Evolutionary conservation across 1,284 basidiomycete species (phyloP).

Genomic region (Pseudozyma thailandica): DNA sequence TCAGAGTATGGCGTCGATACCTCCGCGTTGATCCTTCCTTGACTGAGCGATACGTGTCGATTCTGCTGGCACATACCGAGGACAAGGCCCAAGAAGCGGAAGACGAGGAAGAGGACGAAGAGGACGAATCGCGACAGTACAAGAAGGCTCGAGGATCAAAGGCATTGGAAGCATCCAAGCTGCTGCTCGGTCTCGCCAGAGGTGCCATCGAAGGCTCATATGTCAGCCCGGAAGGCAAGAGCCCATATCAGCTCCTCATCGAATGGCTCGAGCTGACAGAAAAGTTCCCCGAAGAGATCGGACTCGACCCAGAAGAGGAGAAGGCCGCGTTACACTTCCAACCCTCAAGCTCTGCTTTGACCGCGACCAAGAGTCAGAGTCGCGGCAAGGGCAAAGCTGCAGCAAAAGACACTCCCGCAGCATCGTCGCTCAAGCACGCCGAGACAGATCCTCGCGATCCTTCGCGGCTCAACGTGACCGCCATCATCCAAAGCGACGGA

Average conservation of each 20-base stretch:
- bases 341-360: neutral
- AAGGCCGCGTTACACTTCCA: slow-evolving; percentile 12
- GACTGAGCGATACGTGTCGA: slow-evolving; percentile 62
- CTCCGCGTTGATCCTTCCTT: slow-evolving; percentile 72
- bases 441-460: slow-evolving; percentile 82
- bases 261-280: slow-evolving; percentile 95
- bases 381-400: slow-evolving; percentile 50
- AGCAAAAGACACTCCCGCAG: slow-evolving; percentile 63
- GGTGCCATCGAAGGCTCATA: slow-evolving; percentile 86
- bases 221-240: slow-evolving; percentile 89
- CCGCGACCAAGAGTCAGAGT: slow-evolving; percentile 71
- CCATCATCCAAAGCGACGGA: slow-evolving; percentile 85
- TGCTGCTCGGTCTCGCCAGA: slow-evolving; percentile 83
- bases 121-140: slow-evolving; percentile 10
- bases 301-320: slow-evolving; percentile 80
- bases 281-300: slow-evolving; percentile 89
- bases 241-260: slow-evolving; percentile 89
- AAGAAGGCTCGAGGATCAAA: slow-evolving; percentile 7
- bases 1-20: slow-evolving; percentile 89
- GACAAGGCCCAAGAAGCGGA: slow-evolving; percentile 45
- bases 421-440: slow-evolving; percentile 73
- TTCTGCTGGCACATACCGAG: slow-evolving; percentile 54
- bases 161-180: slow-evolving; percentile 93
- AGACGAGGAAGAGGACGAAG: slow-evolving; percentile 29
- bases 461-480: slow-evolving; percentile 85